Evolutionary conservation across 225 moss, liverwort and hornwort species (phyloP).

Genomic region (Sphagnum contortum): DNA sequence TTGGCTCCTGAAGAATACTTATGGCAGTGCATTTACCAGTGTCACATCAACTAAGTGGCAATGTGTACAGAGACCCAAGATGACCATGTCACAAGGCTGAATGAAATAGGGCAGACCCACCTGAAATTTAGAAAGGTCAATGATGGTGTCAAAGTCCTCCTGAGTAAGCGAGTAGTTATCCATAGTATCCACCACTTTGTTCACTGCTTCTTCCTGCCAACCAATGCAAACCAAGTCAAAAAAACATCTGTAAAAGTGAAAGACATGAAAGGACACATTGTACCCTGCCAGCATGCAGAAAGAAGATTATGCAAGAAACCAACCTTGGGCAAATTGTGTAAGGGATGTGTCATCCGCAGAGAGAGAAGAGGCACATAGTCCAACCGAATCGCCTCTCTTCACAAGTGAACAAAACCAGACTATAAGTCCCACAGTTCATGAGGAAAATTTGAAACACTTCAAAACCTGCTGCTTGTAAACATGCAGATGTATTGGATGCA

Average conservation of each 20-base stretch:
- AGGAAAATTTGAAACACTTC: no score
- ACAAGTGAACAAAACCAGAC: background rate
- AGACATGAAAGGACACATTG: background rate
- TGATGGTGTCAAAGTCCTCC: slow-evolving; percentile 77
- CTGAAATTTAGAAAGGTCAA: slow-evolving; percentile 68
- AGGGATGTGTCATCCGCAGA: slow-evolving; percentile 59
- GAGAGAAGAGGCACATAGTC: slow-evolving; percentile 78
- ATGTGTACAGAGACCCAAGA: no score
- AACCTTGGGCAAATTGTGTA: slow-evolving; percentile 78
- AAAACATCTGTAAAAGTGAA: background rate
- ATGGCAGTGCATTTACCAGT: no score
- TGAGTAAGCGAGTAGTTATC: slow-evolving; percentile 87
- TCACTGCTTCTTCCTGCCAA: slow-evolving; percentile 78
- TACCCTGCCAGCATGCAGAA: background rate
- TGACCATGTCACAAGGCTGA: no score
- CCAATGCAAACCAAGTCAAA: background rate
- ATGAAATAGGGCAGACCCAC: slow-evolving; percentile 13
- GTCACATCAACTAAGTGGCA: no score
- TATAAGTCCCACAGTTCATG: background rate
- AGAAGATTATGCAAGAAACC: background rate
- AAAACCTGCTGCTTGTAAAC: no score
- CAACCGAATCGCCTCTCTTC: slow-evolving; percentile 78
- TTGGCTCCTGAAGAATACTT: no score
- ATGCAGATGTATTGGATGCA: no score
- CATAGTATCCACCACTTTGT: slow-evolving; percentile 64